Evolutionary conservation across 106 monocot species (phyloP), one percentile per base, ranked within the genome.

Genomic region (Allium fistulosum): DNA sequence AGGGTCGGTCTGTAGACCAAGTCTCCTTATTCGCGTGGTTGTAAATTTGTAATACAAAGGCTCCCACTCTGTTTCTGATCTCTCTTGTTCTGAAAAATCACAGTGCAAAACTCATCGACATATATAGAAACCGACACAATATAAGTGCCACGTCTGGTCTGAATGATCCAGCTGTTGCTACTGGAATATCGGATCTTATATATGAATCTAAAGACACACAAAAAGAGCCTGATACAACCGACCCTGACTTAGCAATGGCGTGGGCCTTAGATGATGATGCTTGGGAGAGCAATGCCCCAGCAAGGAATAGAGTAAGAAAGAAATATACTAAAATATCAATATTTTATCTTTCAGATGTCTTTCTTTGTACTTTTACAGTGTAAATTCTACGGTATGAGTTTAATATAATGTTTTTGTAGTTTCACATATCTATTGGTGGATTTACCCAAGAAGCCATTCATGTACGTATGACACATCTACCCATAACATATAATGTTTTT

Each of bases 161-260:
- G 58, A 89, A 78, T 73, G 97, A 97, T 81, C 92, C 92, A 60
- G 97, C 97, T 71, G 97, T 97, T 74, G 92, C 97, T 75, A 92
- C 84, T 56, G 97, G 97, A 27, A 97, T 97, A 82, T 86, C 97
- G 69, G 97, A 97, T 53, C 88, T 97, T 75, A 73, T 92, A 48
- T 92, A 92, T 69, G 92, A 97, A 82, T 80, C 80, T 69, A 86
- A 82, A 70, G 72, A 77, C 57, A 58, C 74, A n/a, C 74, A 57
- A 48, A 82, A 88, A 74, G 97, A 87, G 67, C 22, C 87, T 46
- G 55, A 67, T 26, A 63, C 78, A 61, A 82, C 90, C 75, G 92
- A 92, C 74, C 97, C 97, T 49, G 92, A 97, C 47, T 60, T 99
- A 72, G 97, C 92, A 56, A 99, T 83, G 85, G 92, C 97, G 15